phyloP scores from a whole-genome alignment of 257 asterid genomes.

The Solanum commersonii region DNA sequence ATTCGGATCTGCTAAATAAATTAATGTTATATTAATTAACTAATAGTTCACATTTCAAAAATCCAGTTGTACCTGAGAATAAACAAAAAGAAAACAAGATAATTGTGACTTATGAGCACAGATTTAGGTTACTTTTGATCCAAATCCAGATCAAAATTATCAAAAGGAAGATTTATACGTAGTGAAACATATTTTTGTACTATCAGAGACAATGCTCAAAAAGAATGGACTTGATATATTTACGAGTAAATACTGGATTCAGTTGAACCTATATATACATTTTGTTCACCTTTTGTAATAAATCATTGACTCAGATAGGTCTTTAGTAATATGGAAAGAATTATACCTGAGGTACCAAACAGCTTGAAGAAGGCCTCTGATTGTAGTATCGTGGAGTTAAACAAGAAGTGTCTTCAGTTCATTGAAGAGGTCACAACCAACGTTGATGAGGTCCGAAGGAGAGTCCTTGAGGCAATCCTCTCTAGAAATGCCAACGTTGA shows the following conservation, averaged over 20 bases:
- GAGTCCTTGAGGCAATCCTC: conserved; percentile 25
- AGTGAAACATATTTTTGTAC: not conserved
- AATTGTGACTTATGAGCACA: too few species aligned
- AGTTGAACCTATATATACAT: not conserved
- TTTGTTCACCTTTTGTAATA: not conserved
- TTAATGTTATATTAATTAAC: too few species aligned
- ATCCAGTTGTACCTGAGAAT: too few species aligned
- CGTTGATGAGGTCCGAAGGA: conserved; percentile 17
- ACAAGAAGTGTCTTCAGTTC: conserved; percentile 12
- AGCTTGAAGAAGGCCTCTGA: not conserved
- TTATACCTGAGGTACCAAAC: conserved; percentile 19
- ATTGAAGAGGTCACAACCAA: conserved; percentile 22
- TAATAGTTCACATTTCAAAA: too few species aligned
- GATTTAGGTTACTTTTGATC: too few species aligned
- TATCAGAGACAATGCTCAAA: not conserved
- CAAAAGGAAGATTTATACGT: too few species aligned
- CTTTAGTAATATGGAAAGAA: not conserved
- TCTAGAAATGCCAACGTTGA: conserved; percentile 21
- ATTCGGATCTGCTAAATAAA: too few species aligned
- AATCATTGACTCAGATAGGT: not conserved
- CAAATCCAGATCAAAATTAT: too few species aligned
- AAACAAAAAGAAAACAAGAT: too few species aligned
- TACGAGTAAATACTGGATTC: too few species aligned
- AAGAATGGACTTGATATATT: too few species aligned
- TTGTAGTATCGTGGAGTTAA: not conserved